A percentile compares a stretch with the other conserved stretches of the same genome.
Evolutionary conservation across 2,329 filamentous ascomycete genomes (phyloP).

Genomic region (Ophiognomonia clavigignenti-juglandacearum): DNA sequence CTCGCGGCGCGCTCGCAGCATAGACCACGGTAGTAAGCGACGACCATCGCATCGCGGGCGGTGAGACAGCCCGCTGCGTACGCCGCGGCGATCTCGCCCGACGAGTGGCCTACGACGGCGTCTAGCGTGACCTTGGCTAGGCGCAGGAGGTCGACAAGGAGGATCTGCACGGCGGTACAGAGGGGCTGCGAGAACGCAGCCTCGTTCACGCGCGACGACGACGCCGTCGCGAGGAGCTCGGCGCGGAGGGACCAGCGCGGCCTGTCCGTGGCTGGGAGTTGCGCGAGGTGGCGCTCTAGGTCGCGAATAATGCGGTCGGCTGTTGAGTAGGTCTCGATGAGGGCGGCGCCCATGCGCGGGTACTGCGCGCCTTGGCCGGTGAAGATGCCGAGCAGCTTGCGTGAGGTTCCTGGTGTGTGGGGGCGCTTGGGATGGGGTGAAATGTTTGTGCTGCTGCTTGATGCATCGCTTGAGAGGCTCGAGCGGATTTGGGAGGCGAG

Average conservation of each 20-base stretch:
- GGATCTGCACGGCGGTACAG: too few species aligned
- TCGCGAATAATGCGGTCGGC: background rate
- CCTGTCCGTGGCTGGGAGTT: background rate
- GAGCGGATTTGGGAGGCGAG: too few species aligned
- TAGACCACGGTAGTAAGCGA: constrained; percentile 20
- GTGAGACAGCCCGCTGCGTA: constrained; percentile 10
- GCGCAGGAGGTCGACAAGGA: constrained; percentile 29
- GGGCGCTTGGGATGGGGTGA: background rate
- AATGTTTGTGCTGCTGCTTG: background rate
- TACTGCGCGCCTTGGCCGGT: constrained; percentile 31
- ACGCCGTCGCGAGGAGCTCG: constrained; percentile 4
- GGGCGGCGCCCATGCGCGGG: constrained; percentile 26
- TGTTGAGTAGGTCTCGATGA: constrained; percentile 24
- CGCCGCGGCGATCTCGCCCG: constrained; percentile 18
- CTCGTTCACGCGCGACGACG: constrained; percentile 12
- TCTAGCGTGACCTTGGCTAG: constrained; percentile 18
- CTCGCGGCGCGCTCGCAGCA: background rate
- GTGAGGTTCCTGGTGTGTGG: background rate
- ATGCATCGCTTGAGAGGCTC: background rate
- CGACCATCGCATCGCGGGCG: constrained; percentile 20
- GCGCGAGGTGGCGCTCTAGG: constrained; percentile 1
- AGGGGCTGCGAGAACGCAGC: constrained; percentile 14
- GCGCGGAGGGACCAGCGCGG: constrained; percentile 9
- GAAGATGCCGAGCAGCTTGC: constrained; percentile 20
- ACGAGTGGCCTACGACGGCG: constrained; percentile 24